A percentile compares a stretch with the other conserved stretches of the same genome.
Conservation (phyloP, 2,329 filamentous ascomycete species). For the Claviceps quebecensis region DNA sequence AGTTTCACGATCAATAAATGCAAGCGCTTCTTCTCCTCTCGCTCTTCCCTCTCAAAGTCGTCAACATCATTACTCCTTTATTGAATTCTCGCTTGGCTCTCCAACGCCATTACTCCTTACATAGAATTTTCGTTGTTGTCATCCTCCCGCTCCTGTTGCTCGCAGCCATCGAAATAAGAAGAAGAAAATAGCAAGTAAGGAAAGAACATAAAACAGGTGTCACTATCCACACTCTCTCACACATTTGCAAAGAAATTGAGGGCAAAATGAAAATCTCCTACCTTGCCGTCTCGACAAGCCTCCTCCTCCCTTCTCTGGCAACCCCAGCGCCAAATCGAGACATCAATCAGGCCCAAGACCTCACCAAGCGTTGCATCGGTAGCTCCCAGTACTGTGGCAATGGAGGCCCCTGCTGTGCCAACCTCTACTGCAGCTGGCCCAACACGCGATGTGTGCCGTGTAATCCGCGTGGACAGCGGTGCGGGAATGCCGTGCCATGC, state of each 20-base stretch:
- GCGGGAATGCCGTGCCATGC: conserved; percentile 2
- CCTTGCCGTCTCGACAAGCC: neutral
- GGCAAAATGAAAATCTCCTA: neutral
- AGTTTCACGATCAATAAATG: too few relatives aligned
- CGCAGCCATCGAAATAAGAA: too few relatives aligned
- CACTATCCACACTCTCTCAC: neutral
- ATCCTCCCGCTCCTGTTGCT: too few relatives aligned
- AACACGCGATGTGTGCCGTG: neutral
- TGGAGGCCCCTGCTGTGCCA: neutral
- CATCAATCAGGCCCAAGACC: neutral
- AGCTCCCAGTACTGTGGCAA: neutral
- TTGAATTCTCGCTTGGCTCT: too few relatives aligned
- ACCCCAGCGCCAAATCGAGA: neutral
- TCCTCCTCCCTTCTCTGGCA: neutral
- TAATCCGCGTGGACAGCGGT: neutral
- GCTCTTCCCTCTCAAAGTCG: too few relatives aligned
- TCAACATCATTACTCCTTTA: too few relatives aligned
- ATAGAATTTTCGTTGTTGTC: too few relatives aligned
- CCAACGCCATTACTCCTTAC: too few relatives aligned
- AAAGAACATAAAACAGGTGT: neutral
- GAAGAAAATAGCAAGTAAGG: neutral
- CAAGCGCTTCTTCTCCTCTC: too few relatives aligned
- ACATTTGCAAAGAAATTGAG: neutral
- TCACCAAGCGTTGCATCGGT: neutral
- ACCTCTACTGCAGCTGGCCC: conserved; percentile 3